Evolutionary conservation across 108 stramenopile species (phyloP).

Genomic region (Chaetoceros tenuissimus): DNA sequence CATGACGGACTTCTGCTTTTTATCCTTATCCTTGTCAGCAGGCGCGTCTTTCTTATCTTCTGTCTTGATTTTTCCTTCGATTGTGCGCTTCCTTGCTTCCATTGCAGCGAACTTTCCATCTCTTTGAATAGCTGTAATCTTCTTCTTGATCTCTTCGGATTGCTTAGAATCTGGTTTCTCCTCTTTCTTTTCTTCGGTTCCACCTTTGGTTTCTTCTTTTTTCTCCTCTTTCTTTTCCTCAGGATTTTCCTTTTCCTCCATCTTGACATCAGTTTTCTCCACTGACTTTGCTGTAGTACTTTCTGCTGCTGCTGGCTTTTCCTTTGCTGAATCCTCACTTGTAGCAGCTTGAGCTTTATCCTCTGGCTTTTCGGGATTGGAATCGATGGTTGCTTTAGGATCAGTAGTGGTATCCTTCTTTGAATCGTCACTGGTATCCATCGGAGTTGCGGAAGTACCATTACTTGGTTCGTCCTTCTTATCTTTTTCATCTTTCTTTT

Average conservation of each 20-base stretch:
- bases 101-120: conserved; percentile 15
- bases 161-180: neutral
- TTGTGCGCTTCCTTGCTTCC: conserved; percentile 33
- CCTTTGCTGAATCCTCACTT: conserved; percentile 6
- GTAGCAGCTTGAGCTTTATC: neutral
- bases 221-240: conserved; percentile 12
- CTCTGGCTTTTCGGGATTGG: neutral
- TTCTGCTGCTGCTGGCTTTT: conserved; percentile 1
- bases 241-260: neutral
- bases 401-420: too few species aligned
- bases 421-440: neutral
- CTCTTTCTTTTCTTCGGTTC: conserved; percentile 4
- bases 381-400: neutral
- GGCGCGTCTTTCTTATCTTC: conserved; percentile 9
- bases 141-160: conserved; percentile 11
- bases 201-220: conserved; percentile 10
- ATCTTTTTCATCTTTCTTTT: neutral
- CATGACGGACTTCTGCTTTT: conserved; percentile 14
- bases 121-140: conserved; percentile 10
- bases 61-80: too few species aligned
- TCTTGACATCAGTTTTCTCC: too few species aligned
- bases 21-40: conserved; percentile 16
- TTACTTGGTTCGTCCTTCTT: conserved; percentile 9
- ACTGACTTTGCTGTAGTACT: neutral
- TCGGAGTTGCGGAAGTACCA: neutral